These are phyloP conservation scores for Daedaleopsis nitida DNA, from an alignment of 768 basidiomycete species.

Conservation along the genomic window DNA sequence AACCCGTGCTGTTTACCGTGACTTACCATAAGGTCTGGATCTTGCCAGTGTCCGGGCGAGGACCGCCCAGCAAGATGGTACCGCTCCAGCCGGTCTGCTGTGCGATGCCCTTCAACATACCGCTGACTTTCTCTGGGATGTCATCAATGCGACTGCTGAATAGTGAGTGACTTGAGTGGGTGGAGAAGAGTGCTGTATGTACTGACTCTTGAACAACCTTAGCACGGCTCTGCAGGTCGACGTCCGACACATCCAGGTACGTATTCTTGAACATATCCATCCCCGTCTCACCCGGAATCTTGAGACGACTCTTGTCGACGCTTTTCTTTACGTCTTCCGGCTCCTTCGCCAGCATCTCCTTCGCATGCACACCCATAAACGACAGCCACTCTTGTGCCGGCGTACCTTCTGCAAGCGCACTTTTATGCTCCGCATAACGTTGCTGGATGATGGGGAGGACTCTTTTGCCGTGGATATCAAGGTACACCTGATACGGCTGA, in stretches of 20 bases:
- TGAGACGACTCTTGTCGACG: background rate
- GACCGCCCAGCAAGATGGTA: background rate
- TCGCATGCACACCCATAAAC: background rate
- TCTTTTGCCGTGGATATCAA: background rate
- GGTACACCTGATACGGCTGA: background rate
- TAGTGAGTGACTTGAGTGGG: no score
- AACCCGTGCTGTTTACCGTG: no score
- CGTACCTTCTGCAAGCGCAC: background rate
- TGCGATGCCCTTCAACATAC: slow-evolving; percentile 26
- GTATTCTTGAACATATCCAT: background rate
- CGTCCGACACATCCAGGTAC: background rate
- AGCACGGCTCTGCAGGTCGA: background rate
- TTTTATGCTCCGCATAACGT: background rate
- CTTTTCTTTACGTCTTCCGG: background rate
- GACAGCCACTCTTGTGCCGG: background rate
- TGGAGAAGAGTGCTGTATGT: no score
- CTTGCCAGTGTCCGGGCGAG: background rate
- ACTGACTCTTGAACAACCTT: background rate
- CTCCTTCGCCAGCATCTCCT: background rate
- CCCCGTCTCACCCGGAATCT: background rate
- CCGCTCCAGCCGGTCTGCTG: slow-evolving; percentile 32
- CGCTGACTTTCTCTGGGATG: background rate
- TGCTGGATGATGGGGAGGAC: background rate
- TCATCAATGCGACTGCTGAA: no score
- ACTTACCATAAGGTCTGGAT: background rate